Evolutionary conservation across 139 green algal species (phyloP), one percentile per base, ranked within the genome.

Genomic region (Chlamydomonas schloesseri): DNA sequence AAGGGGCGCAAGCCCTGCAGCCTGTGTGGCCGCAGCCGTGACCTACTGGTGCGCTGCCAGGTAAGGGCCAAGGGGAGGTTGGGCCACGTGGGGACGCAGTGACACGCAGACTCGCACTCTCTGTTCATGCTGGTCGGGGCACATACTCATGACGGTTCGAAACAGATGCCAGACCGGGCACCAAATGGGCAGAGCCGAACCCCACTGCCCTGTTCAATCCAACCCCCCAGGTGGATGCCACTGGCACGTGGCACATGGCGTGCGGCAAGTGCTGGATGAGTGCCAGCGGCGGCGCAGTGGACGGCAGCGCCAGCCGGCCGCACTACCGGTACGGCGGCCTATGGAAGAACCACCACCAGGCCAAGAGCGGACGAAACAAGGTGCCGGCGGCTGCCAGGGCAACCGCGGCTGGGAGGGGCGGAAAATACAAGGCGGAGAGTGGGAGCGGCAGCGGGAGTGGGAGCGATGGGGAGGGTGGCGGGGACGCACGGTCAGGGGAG

Each of bases 331-430:
- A 84, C 65, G 78, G 78, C 10, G 78, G 78, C 3, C 47, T 84
- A 29, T 84, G 78, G 78, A 84, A 84, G 65, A 84, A 84, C 78
- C 78, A 84, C 33, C 78, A 84, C n/a, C 28, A 37, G 21, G 3
- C 9, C 20, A 24, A 23, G 5, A 57, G 46, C 6, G 78, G 78
- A 31, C 60, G 65, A 9, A 84, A 68, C 29, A 75, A 75, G 64
- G 65, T 76, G 28, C 64, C 78, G 11, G n/a, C 46, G 26, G 47
- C 65, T 4, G 62, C 78, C n/a, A 53, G 26, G 65, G 37, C 37
- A 31, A 23, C 21, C 4, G 67, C n/a, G 60, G 18, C 60, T 1
- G 26, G 60, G 26, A 68, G 23, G 26, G n/a, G n/a, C n/a, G n/a
- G n/a, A n/a, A n/a, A n/a, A n/a, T n/a, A n/a, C n/a, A n/a, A n/a